Evolutionary conservation across 176 grass and related monocot species (phyloP), one percentile per base, ranked within the genome.

Genomic region (Olyra latifolia): DNA sequence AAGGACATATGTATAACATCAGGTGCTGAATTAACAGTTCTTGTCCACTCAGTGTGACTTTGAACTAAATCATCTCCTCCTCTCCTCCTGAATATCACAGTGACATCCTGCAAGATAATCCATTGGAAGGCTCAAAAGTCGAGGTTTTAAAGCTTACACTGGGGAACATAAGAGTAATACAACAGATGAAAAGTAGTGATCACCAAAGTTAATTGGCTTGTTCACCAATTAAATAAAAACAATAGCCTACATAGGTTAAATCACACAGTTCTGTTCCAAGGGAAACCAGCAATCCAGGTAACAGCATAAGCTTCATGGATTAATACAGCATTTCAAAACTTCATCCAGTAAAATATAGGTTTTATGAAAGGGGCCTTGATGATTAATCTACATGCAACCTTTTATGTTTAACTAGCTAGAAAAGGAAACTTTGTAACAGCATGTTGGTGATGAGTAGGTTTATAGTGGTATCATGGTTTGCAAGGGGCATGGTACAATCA

Each of bases 11-110:
- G 69, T 67, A 90, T 90, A 74, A 90, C 73, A 77, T 93, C 91
- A 64, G 91, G 91, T 9, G 88, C 87, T 62, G 75, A 74, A 52
- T 35, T 38, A 57, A 93, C 43, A 27, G 91, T 90, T 71, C 58
- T 83, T 66, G 81, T 78, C 91, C 91, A 93, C 10, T 85, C 63
- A 4, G 63, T 69, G 27, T 93, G 85, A 48, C 58, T 87, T 77
- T 90, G 91, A 45, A 93, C 83, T 69, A 93, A 68, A 79, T 93
- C 88, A 55, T 93, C 72, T 13, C 91, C 88, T 69, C 91, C 91
- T 52, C 85, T 93, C 72, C 91, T 90, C 48, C 81, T 82, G 76
- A 93, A 93, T 78, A 93, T 93, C n/a, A 93, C 81, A 66, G 88
- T 87, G 14, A 90, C 82, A 88, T 93, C 91, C 91, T 93, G 87